Base-by-base conservation (phyloP, 169 alveolate species). In the Plasmodium gaboni region DNA sequence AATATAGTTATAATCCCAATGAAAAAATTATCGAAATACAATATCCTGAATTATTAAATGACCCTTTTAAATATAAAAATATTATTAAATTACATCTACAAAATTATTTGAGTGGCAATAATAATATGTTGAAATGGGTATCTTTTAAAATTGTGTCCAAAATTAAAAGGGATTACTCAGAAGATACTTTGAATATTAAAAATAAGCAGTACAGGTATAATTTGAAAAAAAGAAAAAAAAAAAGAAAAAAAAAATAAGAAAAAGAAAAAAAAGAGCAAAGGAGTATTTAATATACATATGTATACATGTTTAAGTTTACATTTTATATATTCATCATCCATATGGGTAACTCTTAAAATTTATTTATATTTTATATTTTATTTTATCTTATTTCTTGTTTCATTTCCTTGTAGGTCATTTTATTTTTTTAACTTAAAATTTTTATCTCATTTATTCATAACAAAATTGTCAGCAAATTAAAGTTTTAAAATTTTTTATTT, bases 121-220 rank as follows among this genome's bases (percentile, higher is more conserved):
- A 76, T 17, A 76, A 76, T 9, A 76, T 76, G 88, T 42, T 76
- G 4, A 76, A 76, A 19, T 76, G 88, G 88, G 22, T 64, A 12
- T 64, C 76, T 26, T 76, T 76, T 64, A 76, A 64, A 76, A 76
- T 76, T 48, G 17, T 63, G 2, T 76, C 88, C 13, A 63, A 76
- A 68, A 53, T 76, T 26, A 44, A 76, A 57, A 17, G 42, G 38
- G 50, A 55, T 57, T 76, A 51, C 51, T 61, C 70, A 42, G 88
- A 76, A 57, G 76, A 76, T 46, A 76, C 76, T 4, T 42, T 76
- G 26, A 76, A 76, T 57, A 76, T 76, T 68, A 64, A 76, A 38
- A 76, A 76, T 38, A 50, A 65, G 73, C 88, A 76, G 44, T 76
- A 76, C 67, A 61, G 74, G 88, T 76, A 50, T 48, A 53, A 1